Base-by-base conservation (phyloP, 1,139 yeast species). In the Debaryomyces subglobosus region DNA sequence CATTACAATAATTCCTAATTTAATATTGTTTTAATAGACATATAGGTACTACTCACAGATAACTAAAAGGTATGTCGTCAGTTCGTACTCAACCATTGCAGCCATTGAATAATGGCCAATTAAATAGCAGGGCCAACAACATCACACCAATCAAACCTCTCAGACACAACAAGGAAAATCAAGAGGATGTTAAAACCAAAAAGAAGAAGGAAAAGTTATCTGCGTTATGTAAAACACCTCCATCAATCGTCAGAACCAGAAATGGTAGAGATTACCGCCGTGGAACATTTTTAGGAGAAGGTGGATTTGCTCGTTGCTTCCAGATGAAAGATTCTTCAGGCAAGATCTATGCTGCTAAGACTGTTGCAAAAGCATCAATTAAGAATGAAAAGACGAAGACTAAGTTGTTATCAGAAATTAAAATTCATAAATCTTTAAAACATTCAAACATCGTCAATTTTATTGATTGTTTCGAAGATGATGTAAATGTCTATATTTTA, bases 281-380 rank as follows among this genome's bases (percentile, higher is more conserved):
- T 64, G 98, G 98, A 2, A 79, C 79, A 51, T 91, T 92, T 59
- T 75, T 95, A 35, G 99, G 99, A 29, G 99, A 91, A 73, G 99
- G 99, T 50, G 99, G 99, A 0, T 95, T 95, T 75, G 99, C 99
- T 16, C 84, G 99, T 64, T 95, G 99, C 67, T 95, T 95, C 72
- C 97, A 94, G 68, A 95, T 95, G 78, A 89, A 88, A 64, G 96
- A 90, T 66, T 86, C 92, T 53, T 77, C 81, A 53, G 98, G 98
- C 34, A 83, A 85, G 62, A 81, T 90, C 3, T 94, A 79, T 69
- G 99, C 99, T 25, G 99, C 99, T 32, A 95, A 95, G 64, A 95
- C 99, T 0, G 96, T 95, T 39, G 99, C 99, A 45, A 95, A 94
- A 69, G 92, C 92, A 1, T 90, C 97, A 15, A 86, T 95, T 56